These are phyloP conservation scores for Cetradonia linearis DNA, from an alignment of 495 filamentous ascomycete species.

Conservation along the genomic window DNA sequence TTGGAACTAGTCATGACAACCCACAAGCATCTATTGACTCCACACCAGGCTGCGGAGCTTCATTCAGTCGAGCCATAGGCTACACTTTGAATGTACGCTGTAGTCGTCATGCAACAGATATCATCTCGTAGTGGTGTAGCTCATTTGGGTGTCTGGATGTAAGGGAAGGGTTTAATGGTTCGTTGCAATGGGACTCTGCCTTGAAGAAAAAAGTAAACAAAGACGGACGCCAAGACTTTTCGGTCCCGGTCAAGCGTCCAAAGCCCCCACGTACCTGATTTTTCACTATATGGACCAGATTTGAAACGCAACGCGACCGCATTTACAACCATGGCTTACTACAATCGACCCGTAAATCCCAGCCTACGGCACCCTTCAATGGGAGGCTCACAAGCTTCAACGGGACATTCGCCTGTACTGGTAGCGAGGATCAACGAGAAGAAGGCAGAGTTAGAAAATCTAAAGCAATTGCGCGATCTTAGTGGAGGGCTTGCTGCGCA, in stretches of 20 bases:
- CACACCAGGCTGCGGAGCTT: conserved; percentile 48
- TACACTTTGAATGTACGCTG: background rate
- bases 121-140: background rate
- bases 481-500: conserved; percentile 77
- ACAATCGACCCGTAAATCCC: conserved; percentile 48
- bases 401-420: conserved; percentile 64
- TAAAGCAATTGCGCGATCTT: conserved; percentile 78
- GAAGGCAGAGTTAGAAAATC: conserved; percentile 80
- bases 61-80: conserved; percentile 85
- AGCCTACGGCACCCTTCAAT: conserved; percentile 53
- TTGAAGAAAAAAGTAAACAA: conserved; percentile 12
- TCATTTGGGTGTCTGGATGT: background rate
- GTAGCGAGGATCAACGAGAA: conserved; percentile 84
- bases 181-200: background rate
- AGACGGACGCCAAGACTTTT: conserved; percentile 6
- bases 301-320: background rate
- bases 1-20: conserved; percentile 31
- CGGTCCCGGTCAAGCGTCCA: too few species aligned
- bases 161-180: background rate
- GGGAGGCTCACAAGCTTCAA: conserved; percentile 29
- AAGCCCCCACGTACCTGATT: too few species aligned
- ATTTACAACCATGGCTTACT: conserved; percentile 42
- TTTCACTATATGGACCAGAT: too few species aligned
- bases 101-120: background rate
- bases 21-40: conserved; percentile 76